Evolutionary conservation across 2,329 filamentous ascomycete genomes (phyloP), one percentile per base, ranked within the genome.

Genomic region (Pseudocercospora vitis): DNA sequence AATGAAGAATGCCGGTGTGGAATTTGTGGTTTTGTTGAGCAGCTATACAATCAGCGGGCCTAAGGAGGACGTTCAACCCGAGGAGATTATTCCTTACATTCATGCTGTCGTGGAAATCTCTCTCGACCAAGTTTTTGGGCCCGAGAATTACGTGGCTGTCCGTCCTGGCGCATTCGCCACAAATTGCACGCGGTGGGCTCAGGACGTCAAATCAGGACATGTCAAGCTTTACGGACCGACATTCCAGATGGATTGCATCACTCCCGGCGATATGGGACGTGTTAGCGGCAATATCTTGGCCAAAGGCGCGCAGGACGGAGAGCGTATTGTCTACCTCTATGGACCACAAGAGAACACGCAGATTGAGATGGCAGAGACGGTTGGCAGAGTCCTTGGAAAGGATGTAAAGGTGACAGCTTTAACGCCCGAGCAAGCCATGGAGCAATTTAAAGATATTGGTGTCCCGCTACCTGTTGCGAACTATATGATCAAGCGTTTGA

Each of bases 1-100:
- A 1, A 66, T 81, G 47, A 77, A 76, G 55, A 59, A 63, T 12
- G 70, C 69, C 1, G 78, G 78, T 0, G 67, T 79, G 28, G 70
- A 76, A 8, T 72, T 69, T 28, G 70, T 79, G 4, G 74, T 77
- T 11, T 60, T 81, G n/a, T 66, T 80, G 16, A 77, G 74, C 67
- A 74, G 69, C 58, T 68, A 64, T 48, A 68, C 66, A 9, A 58
- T 76, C 54, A 32, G 54, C 21, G 52, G 33, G 7, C 55, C 60
- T 11, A 50, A 31, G 55, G 48, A 58, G 6, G 56, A 61, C 9
- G 57, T 75, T 2, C 4, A 56, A 1, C 62, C 65, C 1, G 49
- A n/a, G 1, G 65, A 73, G 0, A 19, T 70, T 14, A 74, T 80
- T 18, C 55, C 72, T 1, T 74, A 66, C 39, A 19, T 63, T 5